phyloP scores from a whole-genome alignment of 345 rosid species.

The Syzygium aromaticum region DNA sequence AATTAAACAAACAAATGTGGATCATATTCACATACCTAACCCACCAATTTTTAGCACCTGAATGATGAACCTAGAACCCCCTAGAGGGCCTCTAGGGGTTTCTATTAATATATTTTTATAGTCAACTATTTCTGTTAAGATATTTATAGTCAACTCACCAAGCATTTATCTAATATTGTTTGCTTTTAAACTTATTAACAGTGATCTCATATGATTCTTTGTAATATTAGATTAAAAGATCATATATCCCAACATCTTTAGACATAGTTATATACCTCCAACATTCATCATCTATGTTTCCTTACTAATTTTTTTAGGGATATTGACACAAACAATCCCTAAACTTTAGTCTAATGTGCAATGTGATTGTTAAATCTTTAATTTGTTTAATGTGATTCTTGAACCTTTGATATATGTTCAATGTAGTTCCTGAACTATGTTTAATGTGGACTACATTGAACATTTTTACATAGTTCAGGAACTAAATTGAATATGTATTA shows the following conservation, averaged over 20 bases:
- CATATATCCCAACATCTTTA: neutral
- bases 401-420: too few relatives aligned
- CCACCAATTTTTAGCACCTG: neutral
- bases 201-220: neutral
- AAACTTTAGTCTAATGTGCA: too few relatives aligned
- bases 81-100: neutral
- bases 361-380: too few relatives aligned
- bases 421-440: too few relatives aligned
- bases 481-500: too few relatives aligned
- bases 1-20: too few relatives aligned
- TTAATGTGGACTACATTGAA: too few relatives aligned
- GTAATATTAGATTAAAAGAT: neutral
- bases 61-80: neutral
- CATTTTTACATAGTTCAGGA: too few relatives aligned
- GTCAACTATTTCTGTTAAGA: neutral
- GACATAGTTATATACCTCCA: neutral
- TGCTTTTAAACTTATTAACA: neutral
- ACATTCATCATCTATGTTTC: neutral
- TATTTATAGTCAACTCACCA: neutral
- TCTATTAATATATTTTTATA: neutral
- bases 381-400: too few relatives aligned
- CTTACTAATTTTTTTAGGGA: neutral
- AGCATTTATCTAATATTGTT: neutral
- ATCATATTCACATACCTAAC: too few relatives aligned
- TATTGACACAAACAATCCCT: too few relatives aligned